Evolutionary conservation across 305 asterid species (phyloP).

Genomic region (Stenogyne calaminthoides): DNA sequence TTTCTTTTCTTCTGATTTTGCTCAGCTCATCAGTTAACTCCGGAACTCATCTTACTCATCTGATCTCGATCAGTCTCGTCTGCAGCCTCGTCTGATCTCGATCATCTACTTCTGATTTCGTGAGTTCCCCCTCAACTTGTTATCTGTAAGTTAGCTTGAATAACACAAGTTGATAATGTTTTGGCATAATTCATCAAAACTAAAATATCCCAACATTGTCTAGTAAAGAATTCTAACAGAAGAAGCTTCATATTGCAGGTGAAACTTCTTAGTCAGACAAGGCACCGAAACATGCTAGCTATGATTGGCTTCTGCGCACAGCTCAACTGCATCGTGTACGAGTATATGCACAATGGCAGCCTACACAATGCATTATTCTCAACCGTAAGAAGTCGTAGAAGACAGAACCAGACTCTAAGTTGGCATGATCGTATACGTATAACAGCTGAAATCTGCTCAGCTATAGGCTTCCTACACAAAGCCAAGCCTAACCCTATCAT

Average conservation of each 20-base stretch:
- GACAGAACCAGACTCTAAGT: conserved; percentile 40
- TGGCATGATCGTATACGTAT: conserved; percentile 63
- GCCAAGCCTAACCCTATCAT: conserved; percentile 53
- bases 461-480: conserved; percentile 62
- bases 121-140: too few relatives aligned
- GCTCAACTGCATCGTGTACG: conserved; percentile 56
- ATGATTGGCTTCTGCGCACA: conserved; percentile 69
- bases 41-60: too few relatives aligned
- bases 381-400: conserved; percentile 30
- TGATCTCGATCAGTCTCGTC: too few relatives aligned
- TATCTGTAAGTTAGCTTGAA: too few relatives aligned
- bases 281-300: conserved; percentile 61
- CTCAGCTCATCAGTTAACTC: too few relatives aligned
- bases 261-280: conserved; percentile 45
- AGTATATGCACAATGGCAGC: conserved; percentile 62
- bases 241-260: conserved; percentile 43
- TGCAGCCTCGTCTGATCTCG: too few relatives aligned
- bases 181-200: too few relatives aligned
- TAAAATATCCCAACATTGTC: too few relatives aligned
- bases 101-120: too few relatives aligned
- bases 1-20: too few relatives aligned
- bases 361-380: conserved; percentile 57
- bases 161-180: too few relatives aligned
- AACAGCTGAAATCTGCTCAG: conserved; percentile 62
- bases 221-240: background rate